Evolutionary conservation across 495 filamentous ascomycete species (phyloP), one percentile per base, ranked within the genome.

Genomic region (Xylaria longipes): DNA sequence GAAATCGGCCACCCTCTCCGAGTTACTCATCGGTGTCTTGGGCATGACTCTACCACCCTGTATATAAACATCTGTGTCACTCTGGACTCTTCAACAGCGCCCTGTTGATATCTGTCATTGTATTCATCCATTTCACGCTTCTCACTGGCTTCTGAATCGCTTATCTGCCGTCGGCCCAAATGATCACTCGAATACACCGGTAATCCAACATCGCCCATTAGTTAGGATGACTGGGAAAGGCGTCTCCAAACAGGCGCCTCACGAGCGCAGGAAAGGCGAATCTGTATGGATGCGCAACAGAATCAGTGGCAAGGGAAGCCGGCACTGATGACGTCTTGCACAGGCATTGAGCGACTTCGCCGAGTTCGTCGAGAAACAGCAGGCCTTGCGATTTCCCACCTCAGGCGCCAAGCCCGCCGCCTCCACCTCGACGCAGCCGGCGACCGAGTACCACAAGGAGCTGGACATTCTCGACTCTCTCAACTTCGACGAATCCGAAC

Each of bases 331-430:
- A 63, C 37, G 60, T 48, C 45, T 41, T 35, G 31, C 37, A 1
- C 72, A 96, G 93, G 96, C 96, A 25, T 86, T 99, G 70, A 95
- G 92, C 85, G 96, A 98, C 74, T 99, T 99, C 78, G 94, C 97
- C 79, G 96, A 98, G 80, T 98, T 97, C 74, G 97, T 97, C 70
- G 94, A 98, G 80, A 91, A 95, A 81, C 94, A 99, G 80, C 95
- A 98, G 80, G 87, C 89, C 5, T 78, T 91, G 74, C 83, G 89
- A 29, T 84, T 88, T 80, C 81, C 87, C 48, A 78, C 74, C 27
- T 7, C 48, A n/a, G 43, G 17, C 65, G 61, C 79, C 46, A 83
- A 82, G 41, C 64, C 79, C 14, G 43, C 80, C 8, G 70, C 85
- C 72, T 66, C 79, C 75, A 46, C 82, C 75, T 56, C 52, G 27